phyloP scores from a whole-genome alignment of 768 basidiomycete genomes.

The Pulveroboletus sp. region DNA sequence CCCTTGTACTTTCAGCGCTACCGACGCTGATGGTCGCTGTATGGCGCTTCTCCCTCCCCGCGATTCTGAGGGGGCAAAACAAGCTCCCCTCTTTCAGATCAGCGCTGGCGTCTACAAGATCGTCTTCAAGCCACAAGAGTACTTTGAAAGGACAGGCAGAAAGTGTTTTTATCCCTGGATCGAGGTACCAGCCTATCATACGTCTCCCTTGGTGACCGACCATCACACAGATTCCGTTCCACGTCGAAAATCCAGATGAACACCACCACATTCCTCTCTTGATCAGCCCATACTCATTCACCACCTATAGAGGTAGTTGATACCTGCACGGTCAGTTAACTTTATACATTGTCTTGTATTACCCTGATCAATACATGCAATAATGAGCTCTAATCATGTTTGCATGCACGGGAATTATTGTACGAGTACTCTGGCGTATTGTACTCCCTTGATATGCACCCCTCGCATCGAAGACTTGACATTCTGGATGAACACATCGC shows the following conservation, averaged over 20 bases:
- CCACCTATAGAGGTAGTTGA: constrained; percentile 90
- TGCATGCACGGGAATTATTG: constrained; percentile 31
- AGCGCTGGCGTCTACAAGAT: constrained; percentile 69
- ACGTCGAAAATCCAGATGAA: constrained; percentile 65
- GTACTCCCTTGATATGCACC: constrained; percentile 68
- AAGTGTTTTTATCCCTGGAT: constrained; percentile 89
- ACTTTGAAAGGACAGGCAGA: constrained; percentile 64
- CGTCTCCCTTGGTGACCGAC: constrained; percentile 3
- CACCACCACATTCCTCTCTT: constrained; percentile 93
- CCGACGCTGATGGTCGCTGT: constrained; percentile 83
- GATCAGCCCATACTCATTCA: constrained; percentile 88
- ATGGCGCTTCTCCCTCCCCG: constrained; percentile 63
- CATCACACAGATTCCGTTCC: constrained; percentile 69
- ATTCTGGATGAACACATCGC: constrained; percentile 79
- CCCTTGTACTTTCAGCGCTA: constrained; percentile 45
- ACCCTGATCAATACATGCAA: constrained; percentile 2
- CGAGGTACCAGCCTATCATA: constrained; percentile 52
- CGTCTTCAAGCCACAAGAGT: constrained; percentile 78
- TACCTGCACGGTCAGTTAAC: constrained; percentile 1
- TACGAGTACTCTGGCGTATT: constrained; percentile 72
- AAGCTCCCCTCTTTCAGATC: constrained; percentile 42
- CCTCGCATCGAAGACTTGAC: constrained; percentile 90
- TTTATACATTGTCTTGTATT: constrained; percentile 8
- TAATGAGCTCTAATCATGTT: constrained; percentile 8
- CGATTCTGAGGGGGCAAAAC: constrained; percentile 42